Evolutionary conservation across 495 filamentous ascomycete genomes (phyloP), one percentile per base, ranked within the genome.

Genomic region (Hypoxylon subgilvum): DNA sequence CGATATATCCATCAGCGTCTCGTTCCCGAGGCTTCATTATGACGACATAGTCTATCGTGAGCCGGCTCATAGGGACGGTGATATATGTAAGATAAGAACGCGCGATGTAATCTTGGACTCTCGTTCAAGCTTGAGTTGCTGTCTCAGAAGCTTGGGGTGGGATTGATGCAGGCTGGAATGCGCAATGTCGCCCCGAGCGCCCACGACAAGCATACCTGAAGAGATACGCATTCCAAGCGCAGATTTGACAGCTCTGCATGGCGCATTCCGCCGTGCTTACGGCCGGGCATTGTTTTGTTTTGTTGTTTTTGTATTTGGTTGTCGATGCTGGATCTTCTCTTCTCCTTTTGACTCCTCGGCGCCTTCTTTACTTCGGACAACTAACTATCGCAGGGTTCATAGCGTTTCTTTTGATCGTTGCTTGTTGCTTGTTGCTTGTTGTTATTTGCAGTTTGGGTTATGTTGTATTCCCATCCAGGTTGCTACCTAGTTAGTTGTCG

Each of bases 191-290:
- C 17, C 22, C 22, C 10, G 31, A 51, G 21, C 31, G 27, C 14
- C 39, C 34, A 13, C 30, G 19, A 8, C 39, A 13, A n/a, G 36
- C 36, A 46, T 12, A 14, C 1, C 1, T 6, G 18, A 44, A 38
- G 30, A 31, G 59, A 60, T 62, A 70, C 65, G 57, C 67, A 70
- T 70, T 70, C 67, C 52, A 62, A 19, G 9, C n/a, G 22, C 32
- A 28, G 14, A 13, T 30, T 48, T 32, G 16, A 35, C 3, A 38
- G 13, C 10, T 17, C 34, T 16, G 4, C 47, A 62, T 62, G 56
- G 56, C 61, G 54, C 61, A 64, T 64, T 58, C 61, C 41, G 48
- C 12, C 39, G 31, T 58, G 54, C 45, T 50, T 51, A 58, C 46
- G 14, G 35, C 3, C 14, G 18, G 27, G n/a, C 9, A 22, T 35